Conservation (phyloP, 2,329 filamentous ascomycete species). For the Diaporthe nobilis region DNA sequence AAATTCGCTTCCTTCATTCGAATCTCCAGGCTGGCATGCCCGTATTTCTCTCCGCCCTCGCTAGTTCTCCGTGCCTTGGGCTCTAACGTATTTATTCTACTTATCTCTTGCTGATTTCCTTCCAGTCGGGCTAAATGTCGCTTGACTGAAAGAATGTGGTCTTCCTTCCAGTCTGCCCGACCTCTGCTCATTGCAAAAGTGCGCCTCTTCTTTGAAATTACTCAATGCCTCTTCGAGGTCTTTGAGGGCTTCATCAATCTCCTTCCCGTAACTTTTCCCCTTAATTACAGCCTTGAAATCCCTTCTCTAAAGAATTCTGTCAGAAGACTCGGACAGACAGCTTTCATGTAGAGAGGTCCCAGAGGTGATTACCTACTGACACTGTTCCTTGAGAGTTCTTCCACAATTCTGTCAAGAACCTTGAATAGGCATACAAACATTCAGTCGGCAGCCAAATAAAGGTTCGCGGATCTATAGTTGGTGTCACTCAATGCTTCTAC, state of each 20-base stretch:
- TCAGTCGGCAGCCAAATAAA: too few relatives aligned
- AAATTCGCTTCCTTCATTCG: not conserved
- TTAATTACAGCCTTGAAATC: not conserved
- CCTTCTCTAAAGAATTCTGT: not conserved
- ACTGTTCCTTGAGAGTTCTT: not conserved
- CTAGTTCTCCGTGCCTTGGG: not conserved
- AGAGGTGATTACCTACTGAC: not conserved
- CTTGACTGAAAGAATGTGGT: too few relatives aligned
- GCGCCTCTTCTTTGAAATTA: not conserved
- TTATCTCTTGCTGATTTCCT: not conserved
- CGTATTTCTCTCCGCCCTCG: not conserved
- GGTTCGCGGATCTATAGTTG: too few relatives aligned
- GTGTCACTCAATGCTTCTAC: too few relatives aligned
- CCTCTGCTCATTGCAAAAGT: not conserved
- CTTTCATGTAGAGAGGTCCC: rapidly evolving
- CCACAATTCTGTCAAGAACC: too few relatives aligned
- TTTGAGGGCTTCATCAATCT: not conserved
- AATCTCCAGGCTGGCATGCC: not conserved
- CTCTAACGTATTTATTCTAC: too few relatives aligned
- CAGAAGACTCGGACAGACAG: not conserved
- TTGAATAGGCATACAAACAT: too few relatives aligned
- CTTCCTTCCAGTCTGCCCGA: not conserved
- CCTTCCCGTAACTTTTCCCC: not conserved
- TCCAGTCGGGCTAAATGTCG: too few relatives aligned
- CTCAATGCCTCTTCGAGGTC: not conserved